A percentile compares a stretch with the other conserved stretches of the same genome.
phyloP scores from a whole-genome alignment of 768 basidiomycete genomes.

The Mycena indigotica region DNA sequence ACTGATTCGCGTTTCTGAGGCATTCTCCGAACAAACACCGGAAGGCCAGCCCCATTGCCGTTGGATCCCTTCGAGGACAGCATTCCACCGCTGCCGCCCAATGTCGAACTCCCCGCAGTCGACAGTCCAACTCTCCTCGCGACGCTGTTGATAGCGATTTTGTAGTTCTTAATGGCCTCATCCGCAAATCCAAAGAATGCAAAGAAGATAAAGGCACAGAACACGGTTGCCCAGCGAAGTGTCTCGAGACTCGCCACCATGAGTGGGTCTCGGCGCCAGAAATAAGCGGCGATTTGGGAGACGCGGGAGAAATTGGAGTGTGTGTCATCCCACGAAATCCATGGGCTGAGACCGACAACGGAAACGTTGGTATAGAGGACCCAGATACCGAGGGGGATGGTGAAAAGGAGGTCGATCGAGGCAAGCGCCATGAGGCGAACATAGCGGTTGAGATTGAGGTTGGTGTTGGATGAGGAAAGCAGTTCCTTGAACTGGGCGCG shows the following conservation, averaged over 20 bases:
- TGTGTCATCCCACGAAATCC: conserved; percentile 52
- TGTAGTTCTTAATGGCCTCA: conserved; percentile 60
- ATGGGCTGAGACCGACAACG: conserved; percentile 39
- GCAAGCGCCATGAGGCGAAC: conserved; percentile 61
- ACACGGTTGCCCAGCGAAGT: conserved; percentile 48
- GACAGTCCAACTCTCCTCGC: conserved; percentile 19
- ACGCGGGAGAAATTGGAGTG: conserved; percentile 53
- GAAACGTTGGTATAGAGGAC: conserved; percentile 39
- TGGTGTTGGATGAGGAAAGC: conserved; percentile 37
- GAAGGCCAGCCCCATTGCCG: neutral
- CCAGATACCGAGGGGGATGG: conserved; percentile 46
- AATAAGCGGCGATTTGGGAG: conserved; percentile 39
- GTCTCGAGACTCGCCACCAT: conserved; percentile 39
- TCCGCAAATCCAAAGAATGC: conserved; percentile 66
- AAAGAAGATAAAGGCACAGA: conserved; percentile 62
- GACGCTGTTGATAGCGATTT: conserved; percentile 38
- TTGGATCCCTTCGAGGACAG: neutral
- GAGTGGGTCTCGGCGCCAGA: conserved; percentile 41
- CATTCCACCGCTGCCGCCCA: neutral
- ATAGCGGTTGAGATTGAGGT: conserved; percentile 52
- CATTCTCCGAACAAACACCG: conserved; percentile 49
- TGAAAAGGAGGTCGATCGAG: conserved; percentile 46
- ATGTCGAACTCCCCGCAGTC: neutral
- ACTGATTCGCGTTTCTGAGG: conserved; percentile 52
- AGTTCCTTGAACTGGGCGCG: conserved; percentile 47